Conservation (phyloP, 331 rosid genomes). For the Prunus yedoensis region DNA sequence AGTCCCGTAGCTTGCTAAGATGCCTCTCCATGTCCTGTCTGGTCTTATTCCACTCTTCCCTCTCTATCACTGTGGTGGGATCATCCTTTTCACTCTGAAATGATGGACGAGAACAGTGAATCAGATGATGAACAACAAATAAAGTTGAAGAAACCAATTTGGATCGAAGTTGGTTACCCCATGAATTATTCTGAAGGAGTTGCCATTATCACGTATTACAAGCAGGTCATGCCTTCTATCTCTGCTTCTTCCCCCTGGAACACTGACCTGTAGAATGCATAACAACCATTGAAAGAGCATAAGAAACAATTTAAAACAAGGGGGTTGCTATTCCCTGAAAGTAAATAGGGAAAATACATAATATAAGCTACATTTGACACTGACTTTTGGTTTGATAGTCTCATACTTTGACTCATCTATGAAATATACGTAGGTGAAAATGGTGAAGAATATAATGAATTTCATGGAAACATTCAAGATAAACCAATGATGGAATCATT, state of each 20-base stretch:
- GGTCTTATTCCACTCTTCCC: slow-evolving; percentile 70
- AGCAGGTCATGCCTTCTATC: slow-evolving; percentile 86
- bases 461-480: background rate
- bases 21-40: slow-evolving; percentile 95
- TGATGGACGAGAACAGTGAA: slow-evolving; percentile 6
- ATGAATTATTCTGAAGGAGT: slow-evolving; percentile 75
- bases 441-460: background rate
- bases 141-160: slow-evolving; percentile 22
- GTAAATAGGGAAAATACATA: background rate
- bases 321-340: background rate
- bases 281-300: slow-evolving; percentile 1
- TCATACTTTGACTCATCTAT: background rate
- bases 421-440: background rate
- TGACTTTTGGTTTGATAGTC: background rate
- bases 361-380: background rate
- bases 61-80: slow-evolving; percentile 86
- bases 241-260: slow-evolving; percentile 82
- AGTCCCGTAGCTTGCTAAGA: slow-evolving; percentile 91
- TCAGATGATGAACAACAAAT: slow-evolving; percentile 24
- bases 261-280: slow-evolving; percentile 60
- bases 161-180: slow-evolving; percentile 44
- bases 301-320: background rate
- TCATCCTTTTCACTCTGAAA: slow-evolving; percentile 82
- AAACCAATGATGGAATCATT: background rate
- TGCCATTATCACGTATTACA: slow-evolving; percentile 72